Evolutionary conservation across 78 protist species (phyloP), one percentile per base, ranked within the genome.

Genomic region (Dictyostelium firmibasis): DNA sequence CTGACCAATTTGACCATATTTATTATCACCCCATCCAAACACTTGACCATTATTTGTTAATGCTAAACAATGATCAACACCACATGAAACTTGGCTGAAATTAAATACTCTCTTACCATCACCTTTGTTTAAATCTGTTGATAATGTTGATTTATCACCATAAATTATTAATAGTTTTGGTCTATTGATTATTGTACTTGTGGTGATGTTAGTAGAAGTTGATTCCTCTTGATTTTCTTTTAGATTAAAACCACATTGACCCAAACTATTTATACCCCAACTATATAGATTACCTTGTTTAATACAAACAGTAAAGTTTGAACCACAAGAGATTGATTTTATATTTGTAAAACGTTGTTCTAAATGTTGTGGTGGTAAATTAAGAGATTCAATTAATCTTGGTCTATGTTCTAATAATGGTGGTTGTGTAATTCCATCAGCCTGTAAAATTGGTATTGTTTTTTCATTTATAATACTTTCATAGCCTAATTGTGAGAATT

Each of bases 11-110:
- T 89, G 94, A 14, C 95, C 94, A 10, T 89, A 38, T 9, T 64
- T 31, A 13, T 69, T 35, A n/a, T 53, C 43, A 4, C 97, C 97
- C 94, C 94, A 95, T 13, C 85, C 86, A 62, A n/a, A 95, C 31
- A 95, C 84, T 4, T 31, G 13, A 5, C 95, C 95, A 7, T 89
- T 38, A 20, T 33, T 33, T 7, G 95, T 43, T 67, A 95, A 43
- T 20, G 86, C 94, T 74, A 87, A 47, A 20, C 85, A 67, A 81
- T 95, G 97, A n/a, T 60, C 83, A 41, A 44, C 43, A 41, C 92
- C 96, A 81, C 97, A 87, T 11, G 92, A 44, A 1, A 94, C 93
- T 23, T 44, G 62, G 7, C 11, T 82, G 23, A 72, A 75, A 43
- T n/a, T 23, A 35, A 23, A 38, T 29, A 35, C 23, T 14, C 11